These are phyloP conservation scores for Trametes cubensis DNA, from an alignment of 768 basidiomycete species.

Conservation along the genomic window DNA sequence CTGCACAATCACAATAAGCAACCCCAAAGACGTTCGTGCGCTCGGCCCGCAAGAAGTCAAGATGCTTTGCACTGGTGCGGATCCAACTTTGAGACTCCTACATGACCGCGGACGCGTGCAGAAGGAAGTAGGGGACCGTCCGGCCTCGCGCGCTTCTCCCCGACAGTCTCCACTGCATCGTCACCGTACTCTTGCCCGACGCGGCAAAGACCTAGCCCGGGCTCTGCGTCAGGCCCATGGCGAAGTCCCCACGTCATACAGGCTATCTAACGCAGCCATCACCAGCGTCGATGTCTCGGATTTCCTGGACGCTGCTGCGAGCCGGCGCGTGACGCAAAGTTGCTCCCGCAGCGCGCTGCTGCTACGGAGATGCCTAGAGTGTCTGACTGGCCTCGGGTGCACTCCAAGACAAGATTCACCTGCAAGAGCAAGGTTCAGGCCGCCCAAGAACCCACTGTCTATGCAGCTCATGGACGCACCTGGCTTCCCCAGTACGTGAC, in stretches of 20 bases:
- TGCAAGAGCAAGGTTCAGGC: conserved; percentile 8
- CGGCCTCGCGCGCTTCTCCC: not conserved
- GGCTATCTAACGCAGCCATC: not conserved
- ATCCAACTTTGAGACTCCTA: not conserved
- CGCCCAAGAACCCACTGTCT: not conserved
- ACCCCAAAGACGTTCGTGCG: no score
- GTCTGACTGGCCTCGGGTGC: not conserved
- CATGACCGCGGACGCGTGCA: not conserved
- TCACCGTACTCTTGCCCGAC: not conserved
- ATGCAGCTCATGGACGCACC: not conserved
- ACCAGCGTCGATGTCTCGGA: not conserved
- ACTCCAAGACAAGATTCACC: not conserved
- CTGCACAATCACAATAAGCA: no score
- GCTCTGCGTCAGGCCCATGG: not conserved
- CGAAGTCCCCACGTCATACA: not conserved
- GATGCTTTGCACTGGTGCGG: not conserved
- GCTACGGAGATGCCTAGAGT: not conserved
- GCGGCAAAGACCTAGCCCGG: not conserved
- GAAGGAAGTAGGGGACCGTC: not conserved
- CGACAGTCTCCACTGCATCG: conserved; percentile 10
- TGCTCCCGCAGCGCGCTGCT: not conserved
- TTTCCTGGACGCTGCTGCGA: not conserved
- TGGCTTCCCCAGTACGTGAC: not conserved
- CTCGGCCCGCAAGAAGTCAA: no score
- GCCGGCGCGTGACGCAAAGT: not conserved